Evolutionary conservation across 148 eudicot species (phyloP), one percentile per base, ranked within the genome.

Genomic region (Camellia japonica): DNA sequence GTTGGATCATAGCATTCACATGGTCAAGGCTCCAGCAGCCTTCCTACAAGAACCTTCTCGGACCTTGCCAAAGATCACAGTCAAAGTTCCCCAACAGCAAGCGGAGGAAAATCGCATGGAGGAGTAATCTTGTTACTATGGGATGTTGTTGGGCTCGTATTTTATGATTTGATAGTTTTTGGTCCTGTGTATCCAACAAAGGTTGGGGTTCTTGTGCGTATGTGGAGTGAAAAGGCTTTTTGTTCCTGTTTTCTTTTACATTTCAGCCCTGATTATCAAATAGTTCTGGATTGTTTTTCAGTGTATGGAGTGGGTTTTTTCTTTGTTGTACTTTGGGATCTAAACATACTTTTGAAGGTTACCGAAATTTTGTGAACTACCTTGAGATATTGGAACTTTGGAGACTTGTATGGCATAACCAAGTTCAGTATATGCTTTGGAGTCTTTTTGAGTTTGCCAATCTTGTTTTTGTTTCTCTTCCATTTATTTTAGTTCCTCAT

Each of bases 11-110:
- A 59, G 84, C 81, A 85, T 90, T 42, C 63, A 77, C 75, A 5
- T 93, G 85, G 76, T 92, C 86, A 80, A 74, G 72, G 97, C 94
- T 75, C 97, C 97, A 18, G 0, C 18, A 71, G 85, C 73, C 72
- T 78, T 78, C 14, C 61, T 9, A 18, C 18, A 85, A 75, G 92
- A 88, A 2, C 83, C 86, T 71, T 81, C 94, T 38, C 85, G 81
- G 78, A 82, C 89, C 38, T 47, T 86, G 68, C 91, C 93, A 52
- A 92, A 85, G 85, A 44, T 80, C 86, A 89, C 84, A 73, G 89
- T 91, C 92, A 80, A 85, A 86, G 87, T 81, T 65, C 56, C 89
- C 3, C 89, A 75, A 61, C 54, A 84, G 52, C 84, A 79, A 30
- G 3, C 78, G 9, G 84, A 86, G 73, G 88, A 89, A 68, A 87